A percentile compares a stretch with the other conserved stretches of the same genome.
These are phyloP conservation scores for Camptophora hylomeconis DNA, from an alignment of 2,329 filamentous ascomycete species.

Conservation along the genomic window DNA sequence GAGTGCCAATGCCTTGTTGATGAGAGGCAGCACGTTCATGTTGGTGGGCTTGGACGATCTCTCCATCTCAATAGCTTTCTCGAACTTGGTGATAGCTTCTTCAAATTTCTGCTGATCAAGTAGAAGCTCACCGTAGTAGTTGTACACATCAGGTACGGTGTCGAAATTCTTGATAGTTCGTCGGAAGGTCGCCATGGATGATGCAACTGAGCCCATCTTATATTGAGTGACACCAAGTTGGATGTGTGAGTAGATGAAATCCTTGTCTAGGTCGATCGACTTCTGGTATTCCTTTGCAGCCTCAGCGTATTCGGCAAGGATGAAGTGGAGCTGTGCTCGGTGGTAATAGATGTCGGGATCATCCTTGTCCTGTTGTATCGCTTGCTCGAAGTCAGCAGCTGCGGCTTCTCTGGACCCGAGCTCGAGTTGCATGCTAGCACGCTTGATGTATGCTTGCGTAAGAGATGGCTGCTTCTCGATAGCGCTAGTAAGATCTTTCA, in stretches of 20 bases:
- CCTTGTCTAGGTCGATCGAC: slow-evolving; percentile 88
- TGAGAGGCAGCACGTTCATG: slow-evolving; percentile 94
- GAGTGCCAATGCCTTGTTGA: slow-evolving; percentile 93
- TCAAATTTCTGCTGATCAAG: slow-evolving; percentile 92
- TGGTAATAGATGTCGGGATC: slow-evolving; percentile 99
- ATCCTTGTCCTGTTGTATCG: slow-evolving; percentile 68
- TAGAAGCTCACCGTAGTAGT: slow-evolving; percentile 96
- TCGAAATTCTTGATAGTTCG: slow-evolving; percentile 97
- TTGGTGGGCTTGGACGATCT: slow-evolving; percentile 83
- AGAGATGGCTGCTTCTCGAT: slow-evolving; percentile 77
- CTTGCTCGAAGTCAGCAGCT: slow-evolving; percentile 73
- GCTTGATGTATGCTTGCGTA: slow-evolving; percentile 97
- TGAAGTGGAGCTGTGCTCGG: slow-evolving; percentile 95
- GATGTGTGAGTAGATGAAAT: slow-evolving; percentile 99
- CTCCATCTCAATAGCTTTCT: slow-evolving; percentile 97
- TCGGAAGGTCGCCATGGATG: slow-evolving; percentile 96
- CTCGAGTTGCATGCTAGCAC: slow-evolving; percentile 94
- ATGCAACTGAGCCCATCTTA: slow-evolving; percentile 97
- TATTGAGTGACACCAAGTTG: slow-evolving; percentile 98
- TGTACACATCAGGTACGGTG: slow-evolving; percentile 93
- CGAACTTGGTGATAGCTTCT: slow-evolving; percentile 95
- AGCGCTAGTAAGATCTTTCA: slow-evolving; percentile 80
- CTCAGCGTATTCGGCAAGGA: slow-evolving; percentile 82
- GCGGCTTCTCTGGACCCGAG: slow-evolving; percentile 78
- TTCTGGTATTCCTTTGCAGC: slow-evolving; percentile 98